Percentiles rank a stretch among this genome's conserved stretches.
phyloP scores from a whole-genome alignment of 805 yeast genomes.

The Priceomyces melissophilus region DNA sequence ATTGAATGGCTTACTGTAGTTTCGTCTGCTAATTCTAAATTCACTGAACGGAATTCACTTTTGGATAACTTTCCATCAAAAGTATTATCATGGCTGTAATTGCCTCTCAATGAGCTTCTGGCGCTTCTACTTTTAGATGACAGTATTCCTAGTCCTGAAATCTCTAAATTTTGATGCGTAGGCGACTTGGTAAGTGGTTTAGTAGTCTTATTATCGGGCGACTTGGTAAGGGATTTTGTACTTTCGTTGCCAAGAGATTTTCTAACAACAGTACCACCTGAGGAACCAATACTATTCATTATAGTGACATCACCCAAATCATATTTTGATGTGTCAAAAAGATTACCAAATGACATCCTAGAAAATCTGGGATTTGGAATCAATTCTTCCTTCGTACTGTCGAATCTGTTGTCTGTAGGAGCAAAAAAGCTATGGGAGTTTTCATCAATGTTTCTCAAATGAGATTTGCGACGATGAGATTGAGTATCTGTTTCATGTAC shows the following conservation, averaged over 20 bases:
- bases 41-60: conserved; percentile 18
- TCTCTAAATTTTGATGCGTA: not conserved
- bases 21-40: conserved; percentile 13
- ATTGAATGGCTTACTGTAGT: conserved; percentile 7
- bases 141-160: conserved; percentile 29
- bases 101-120: not conserved
- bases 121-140: conserved; percentile 2
- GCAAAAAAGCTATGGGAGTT: conserved; percentile 5
- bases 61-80: not conserved
- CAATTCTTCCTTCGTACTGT: conserved; percentile 10
- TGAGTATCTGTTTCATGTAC: not conserved
- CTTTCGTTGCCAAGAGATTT: not conserved
- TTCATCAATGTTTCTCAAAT: conserved; percentile 20
- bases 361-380: conserved; percentile 45
- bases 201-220: conserved; percentile 3
- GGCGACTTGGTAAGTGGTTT: conserved; percentile 20
- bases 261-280: conserved; percentile 11
- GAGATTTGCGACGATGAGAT: conserved; percentile 15
- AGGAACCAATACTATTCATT: conserved; percentile 3
- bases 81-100: conserved; percentile 1
- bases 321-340: conserved; percentile 15
- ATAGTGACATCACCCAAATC: conserved; percentile 7
- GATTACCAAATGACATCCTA: conserved; percentile 38
- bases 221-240: conserved; percentile 17
- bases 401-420: not conserved